Evolutionary conservation across 257 asterid species (phyloP), one percentile per base, ranked within the genome.

Genomic region (Cynanchum wilfordii): DNA sequence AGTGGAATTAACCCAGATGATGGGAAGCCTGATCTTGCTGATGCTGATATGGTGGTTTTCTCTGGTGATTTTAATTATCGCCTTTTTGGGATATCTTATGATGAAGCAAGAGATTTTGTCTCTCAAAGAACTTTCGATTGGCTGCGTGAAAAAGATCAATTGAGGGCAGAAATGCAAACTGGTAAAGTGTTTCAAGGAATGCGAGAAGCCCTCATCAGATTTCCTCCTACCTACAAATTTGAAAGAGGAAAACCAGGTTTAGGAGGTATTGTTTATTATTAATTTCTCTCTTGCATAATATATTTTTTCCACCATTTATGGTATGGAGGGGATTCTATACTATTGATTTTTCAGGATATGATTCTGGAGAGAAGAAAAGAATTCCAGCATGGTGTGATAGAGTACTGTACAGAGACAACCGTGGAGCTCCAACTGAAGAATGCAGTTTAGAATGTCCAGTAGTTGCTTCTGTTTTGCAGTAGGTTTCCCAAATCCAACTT

Each of bases 371-470:
- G 84, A 95, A 95, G 89, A 95, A 95, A 75, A 76, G 98, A 42
- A 95, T 92, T 76, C 99, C 98, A 9, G 99, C 99, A 17, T 95
- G 99, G 99, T 95, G 99, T 70, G 98, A 92, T 62, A 79, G 99
- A 80, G 82, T 95, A 66, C 75, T 95, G 5, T 95, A 95, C 70
- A 86, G 98, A 68, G 98, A 92, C 76, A 95, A 83, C 65, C 83
- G 91, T 33, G 82, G 80, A n/a, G 58, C 82, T 58, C 89, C 89
- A 22, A n/a, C 77, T 13, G 86, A 84, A 52, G 85, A 75, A 27
- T 90, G 97, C 86, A 88, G 96, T 70, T 84, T 95, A 77, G 91
- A 79, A 83, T 90, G 97, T 78, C 98, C 99, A 12, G 93, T 95
- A 29, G 91, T 86, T 71, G 90, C 96, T 69, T 90, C 97, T 57